Evolutionary conservation across 192 early-diverging fungal genomes (phyloP).

Genomic region (Coemansia sp.): DNA sequence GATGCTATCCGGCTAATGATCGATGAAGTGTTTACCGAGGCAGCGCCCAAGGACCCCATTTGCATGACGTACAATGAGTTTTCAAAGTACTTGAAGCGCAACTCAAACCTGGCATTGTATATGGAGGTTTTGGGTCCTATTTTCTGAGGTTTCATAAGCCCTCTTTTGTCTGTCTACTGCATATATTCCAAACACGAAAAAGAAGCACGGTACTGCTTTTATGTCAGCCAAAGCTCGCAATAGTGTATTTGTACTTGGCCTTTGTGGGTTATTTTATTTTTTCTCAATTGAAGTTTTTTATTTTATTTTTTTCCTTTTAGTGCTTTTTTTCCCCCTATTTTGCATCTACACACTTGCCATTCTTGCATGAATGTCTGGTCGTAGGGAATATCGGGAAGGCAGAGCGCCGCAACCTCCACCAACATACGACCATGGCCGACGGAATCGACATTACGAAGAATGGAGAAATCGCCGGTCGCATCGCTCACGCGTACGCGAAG

Average conservation of each 20-base stretch:
- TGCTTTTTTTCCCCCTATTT: not conserved
- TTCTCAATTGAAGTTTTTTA: not conserved
- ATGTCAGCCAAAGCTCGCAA: too few species aligned
- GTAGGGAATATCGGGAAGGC: constrained; percentile 1
- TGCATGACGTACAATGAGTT: constrained; percentile 82
- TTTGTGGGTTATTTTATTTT: not conserved
- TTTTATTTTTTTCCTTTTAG: not conserved
- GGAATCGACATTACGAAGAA: constrained; percentile 3
- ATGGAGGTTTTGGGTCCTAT: constrained; percentile 88
- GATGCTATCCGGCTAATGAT: constrained; percentile 95
- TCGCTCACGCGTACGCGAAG: not conserved
- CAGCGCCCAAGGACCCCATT: constrained; percentile 58
- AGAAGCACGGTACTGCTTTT: too few species aligned
- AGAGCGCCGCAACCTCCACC: not conserved
- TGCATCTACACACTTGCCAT: not conserved
- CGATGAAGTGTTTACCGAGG: constrained; percentile 74
- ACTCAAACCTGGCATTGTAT: constrained; percentile 81
- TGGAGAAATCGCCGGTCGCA: not conserved
- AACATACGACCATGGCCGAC: constrained; percentile 3
- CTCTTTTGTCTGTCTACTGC: not conserved
- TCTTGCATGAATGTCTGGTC: constrained; percentile 5
- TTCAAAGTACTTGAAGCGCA: constrained; percentile 67
- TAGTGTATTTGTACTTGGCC: not conserved
- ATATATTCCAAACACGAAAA: not conserved
- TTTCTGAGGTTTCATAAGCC: constrained; percentile 52